Evolutionary conservation across 2,329 filamentous ascomycete genomes (phyloP).

Genomic region (Catunica adiposa): DNA sequence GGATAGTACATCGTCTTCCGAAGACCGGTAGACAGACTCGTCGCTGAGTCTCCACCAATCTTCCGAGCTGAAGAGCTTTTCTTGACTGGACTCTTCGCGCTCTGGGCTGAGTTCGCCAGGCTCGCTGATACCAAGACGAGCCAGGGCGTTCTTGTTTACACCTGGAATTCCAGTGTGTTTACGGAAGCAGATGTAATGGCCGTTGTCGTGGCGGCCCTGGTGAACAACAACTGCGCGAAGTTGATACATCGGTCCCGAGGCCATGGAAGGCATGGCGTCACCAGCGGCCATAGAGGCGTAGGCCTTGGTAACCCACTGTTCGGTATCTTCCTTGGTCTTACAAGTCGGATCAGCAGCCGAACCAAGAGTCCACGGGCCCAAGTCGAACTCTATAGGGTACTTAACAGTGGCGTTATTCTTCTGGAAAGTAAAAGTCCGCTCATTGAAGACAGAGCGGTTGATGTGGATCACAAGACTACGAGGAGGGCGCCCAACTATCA

Average conservation of each 20-base stretch:
- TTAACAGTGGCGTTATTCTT: slow-evolving; percentile 71
- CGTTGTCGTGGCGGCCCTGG: slow-evolving; percentile 80
- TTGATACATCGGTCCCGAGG: slow-evolving; percentile 50
- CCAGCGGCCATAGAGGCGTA: slow-evolving; percentile 56
- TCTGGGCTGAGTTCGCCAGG: slow-evolving; percentile 12
- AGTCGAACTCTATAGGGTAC: slow-evolving; percentile 58
- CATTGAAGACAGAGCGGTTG: slow-evolving; percentile 83
- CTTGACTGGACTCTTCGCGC: slow-evolving; percentile 10
- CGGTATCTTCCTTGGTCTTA: slow-evolving; percentile 24
- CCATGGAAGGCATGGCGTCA: slow-evolving; percentile 30
- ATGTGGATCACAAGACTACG: slow-evolving; percentile 71
- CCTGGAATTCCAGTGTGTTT: slow-evolving; percentile 32
- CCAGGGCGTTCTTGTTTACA: slow-evolving; percentile 1
- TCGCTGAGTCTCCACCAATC: slow-evolving; percentile 85
- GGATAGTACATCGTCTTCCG: slow-evolving; percentile 54
- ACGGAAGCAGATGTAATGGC: slow-evolving; percentile 86
- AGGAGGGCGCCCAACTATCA: slow-evolving; percentile 68
- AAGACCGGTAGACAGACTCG: slow-evolving; percentile 60
- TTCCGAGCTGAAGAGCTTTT: slow-evolving; percentile 13
- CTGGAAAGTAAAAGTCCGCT: slow-evolving; percentile 57
- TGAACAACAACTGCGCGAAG: slow-evolving; percentile 76
- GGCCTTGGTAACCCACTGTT: slow-evolving; percentile 57
- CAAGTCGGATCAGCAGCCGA: slow-evolving; percentile 22
- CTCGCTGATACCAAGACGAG: slow-evolving; percentile 13
- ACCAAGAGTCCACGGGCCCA: slow-evolving; percentile 74